These are phyloP conservation scores for Mrakia gelida DNA, from an alignment of 768 basidiomycete genomes.

Conservation along the genomic window DNA sequence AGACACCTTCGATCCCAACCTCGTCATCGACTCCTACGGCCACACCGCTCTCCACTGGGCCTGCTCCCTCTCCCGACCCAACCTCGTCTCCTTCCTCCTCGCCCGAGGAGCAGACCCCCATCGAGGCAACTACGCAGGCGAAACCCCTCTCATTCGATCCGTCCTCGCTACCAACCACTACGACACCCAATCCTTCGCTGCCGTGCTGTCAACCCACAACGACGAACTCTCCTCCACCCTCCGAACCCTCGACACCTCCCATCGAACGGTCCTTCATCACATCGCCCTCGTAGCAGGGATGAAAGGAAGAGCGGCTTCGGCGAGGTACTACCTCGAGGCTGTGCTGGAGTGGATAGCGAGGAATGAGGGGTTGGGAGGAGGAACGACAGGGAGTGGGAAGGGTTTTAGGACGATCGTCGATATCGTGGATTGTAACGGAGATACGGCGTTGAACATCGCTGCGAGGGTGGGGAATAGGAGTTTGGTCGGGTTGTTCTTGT, in stretches of 20 bases:
- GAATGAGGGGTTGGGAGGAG: slow-evolving; percentile 52
- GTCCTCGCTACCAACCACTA: slow-evolving; percentile 82
- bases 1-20: slow-evolving; percentile 62
- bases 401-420: slow-evolving; percentile 71
- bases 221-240: slow-evolving; percentile 65
- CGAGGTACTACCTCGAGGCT: slow-evolving; percentile 86
- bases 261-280: slow-evolving; percentile 85
- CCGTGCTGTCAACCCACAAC: slow-evolving; percentile 50
- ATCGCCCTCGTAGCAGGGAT: slow-evolving; percentile 85
- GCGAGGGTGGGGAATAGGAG: slow-evolving; percentile 87
- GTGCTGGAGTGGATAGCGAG: slow-evolving; percentile 81
- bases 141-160: slow-evolving; percentile 89
- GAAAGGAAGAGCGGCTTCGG: slow-evolving; percentile 74
- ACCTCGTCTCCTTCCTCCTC: slow-evolving; percentile 66
- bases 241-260: slow-evolving; percentile 79
- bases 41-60: slow-evolving; percentile 94
- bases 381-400: slow-evolving; percentile 42
- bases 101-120: slow-evolving; percentile 76
- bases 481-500: slow-evolving; percentile 77
- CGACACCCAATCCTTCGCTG: slow-evolving; percentile 62
- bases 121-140: slow-evolving; percentile 87
- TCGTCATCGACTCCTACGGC: slow-evolving; percentile 87
- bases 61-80: slow-evolving; percentile 70
- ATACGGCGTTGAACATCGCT: slow-evolving; percentile 92
- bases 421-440: slow-evolving; percentile 88